Percentiles rank a stretch among this genome's conserved stretches.
phyloP scores from a whole-genome alignment of 768 basidiomycete genomes.

The Cystobasidiopsis lactophilus region DNA sequence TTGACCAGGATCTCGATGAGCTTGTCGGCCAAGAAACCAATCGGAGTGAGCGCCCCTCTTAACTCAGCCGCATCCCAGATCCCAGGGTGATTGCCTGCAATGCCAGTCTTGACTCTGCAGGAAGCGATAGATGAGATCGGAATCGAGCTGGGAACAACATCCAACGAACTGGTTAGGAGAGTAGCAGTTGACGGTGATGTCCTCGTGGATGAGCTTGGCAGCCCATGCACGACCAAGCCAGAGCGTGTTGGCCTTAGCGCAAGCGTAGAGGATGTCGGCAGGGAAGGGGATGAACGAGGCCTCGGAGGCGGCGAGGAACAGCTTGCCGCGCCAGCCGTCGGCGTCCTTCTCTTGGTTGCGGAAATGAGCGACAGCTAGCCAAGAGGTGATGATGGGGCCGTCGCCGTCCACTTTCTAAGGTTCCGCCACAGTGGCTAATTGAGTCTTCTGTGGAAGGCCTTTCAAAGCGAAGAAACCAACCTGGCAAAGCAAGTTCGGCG shows the following conservation, averaged over 20 bases:
- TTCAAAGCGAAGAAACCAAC: neutral
- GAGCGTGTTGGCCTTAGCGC: neutral
- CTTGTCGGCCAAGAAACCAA: no score
- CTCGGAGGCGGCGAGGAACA: slow-evolving; percentile 2
- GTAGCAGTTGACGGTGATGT: neutral
- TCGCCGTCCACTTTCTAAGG: neutral
- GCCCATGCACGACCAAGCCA: neutral
- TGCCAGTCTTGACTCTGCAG: no score
- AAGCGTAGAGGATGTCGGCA: neutral
- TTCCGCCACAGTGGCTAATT: neutral
- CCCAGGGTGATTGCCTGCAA: no score
- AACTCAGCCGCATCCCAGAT: no score
- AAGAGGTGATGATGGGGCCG: neutral
- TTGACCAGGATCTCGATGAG: no score
- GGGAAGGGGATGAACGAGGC: slow-evolving; percentile 2
- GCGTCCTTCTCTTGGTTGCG: slow-evolving; percentile 1
- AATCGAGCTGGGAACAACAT: no score
- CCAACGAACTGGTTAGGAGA: no score
- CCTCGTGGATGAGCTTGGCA: neutral
- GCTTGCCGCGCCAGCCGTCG: slow-evolving; percentile 4
- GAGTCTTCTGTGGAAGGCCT: neutral
- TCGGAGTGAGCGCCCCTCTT: no score
- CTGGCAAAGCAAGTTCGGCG: neutral
- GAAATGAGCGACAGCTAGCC: slow-evolving; percentile 3
- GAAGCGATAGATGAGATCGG: no score